Conservation (phyloP, 2,329 filamentous ascomycete species). For the Didymella exigua region DNA sequence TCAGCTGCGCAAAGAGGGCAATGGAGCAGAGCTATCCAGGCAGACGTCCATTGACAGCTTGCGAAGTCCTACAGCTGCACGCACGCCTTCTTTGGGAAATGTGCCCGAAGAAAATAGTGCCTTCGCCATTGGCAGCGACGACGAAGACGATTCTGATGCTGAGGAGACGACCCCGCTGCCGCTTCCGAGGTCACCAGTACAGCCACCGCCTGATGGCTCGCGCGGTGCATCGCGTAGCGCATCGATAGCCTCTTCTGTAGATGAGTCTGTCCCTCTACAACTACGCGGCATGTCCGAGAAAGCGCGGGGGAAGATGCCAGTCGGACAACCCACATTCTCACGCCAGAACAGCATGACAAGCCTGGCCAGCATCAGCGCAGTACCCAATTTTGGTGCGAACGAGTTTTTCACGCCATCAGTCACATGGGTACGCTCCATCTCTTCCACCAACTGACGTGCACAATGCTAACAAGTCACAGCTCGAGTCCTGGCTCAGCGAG, state of each 20-base stretch:
- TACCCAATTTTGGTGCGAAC: constrained; percentile 60
- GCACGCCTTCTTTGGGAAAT: constrained; percentile 64
- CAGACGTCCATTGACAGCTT: constrained; percentile 71
- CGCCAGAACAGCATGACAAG: constrained; percentile 89
- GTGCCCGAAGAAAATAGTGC: constrained; percentile 79
- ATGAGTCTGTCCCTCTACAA: constrained; percentile 82
- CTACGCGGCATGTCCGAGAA: constrained; percentile 95
- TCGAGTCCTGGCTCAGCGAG: constrained; percentile 92
- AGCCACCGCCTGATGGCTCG: constrained; percentile 27
- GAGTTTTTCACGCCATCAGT: constrained; percentile 77
- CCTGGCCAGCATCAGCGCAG: constrained; percentile 66
- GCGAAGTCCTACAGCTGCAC: constrained; percentile 65
- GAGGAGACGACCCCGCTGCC: constrained; percentile 58
- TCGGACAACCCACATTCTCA: constrained; percentile 79
- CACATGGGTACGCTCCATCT: constrained; percentile 64
- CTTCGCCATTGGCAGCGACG: constrained; percentile 86
- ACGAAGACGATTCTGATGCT: constrained; percentile 69
- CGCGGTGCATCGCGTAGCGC: constrained; percentile 63
- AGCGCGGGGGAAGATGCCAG: constrained; percentile 92
- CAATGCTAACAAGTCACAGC: constrained; percentile 55
- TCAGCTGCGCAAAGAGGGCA: constrained; percentile 68
- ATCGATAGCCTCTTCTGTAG: constrained; percentile 69
- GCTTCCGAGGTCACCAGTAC: constrained; percentile 35
- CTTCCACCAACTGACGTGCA: not conserved
- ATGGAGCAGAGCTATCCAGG: constrained; percentile 43